phyloP scores from a whole-genome alignment of 352 stramenopile genomes.

The Pythium vanterpoolii region DNA sequence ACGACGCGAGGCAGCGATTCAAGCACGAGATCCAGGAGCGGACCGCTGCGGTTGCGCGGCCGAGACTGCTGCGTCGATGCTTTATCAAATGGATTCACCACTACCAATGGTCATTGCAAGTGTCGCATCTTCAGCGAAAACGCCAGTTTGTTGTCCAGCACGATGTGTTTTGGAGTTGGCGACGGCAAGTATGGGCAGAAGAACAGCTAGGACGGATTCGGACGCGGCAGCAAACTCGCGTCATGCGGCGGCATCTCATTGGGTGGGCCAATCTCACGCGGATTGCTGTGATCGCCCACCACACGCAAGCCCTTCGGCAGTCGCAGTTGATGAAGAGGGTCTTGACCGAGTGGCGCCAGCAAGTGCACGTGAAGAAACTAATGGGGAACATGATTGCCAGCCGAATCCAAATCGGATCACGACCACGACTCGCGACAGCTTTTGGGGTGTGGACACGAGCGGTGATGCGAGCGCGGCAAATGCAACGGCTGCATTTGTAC shows the following conservation, averaged over 20 bases:
- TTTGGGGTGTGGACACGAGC: slow-evolving; percentile 10
- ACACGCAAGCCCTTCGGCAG: slow-evolving; percentile 30
- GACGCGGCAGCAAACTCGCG: slow-evolving; percentile 22
- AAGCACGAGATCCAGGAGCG: slow-evolving; percentile 50
- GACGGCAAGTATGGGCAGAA: slow-evolving; percentile 44
- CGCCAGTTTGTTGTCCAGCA: slow-evolving; percentile 52
- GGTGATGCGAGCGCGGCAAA: neutral
- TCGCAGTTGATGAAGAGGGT: slow-evolving; percentile 22
- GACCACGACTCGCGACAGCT: neutral
- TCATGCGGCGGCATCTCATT: slow-evolving; percentile 31
- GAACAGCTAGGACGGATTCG: slow-evolving; percentile 37
- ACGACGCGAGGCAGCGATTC: slow-evolving; percentile 45
- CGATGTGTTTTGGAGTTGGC: slow-evolving; percentile 63
- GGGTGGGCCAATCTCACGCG: slow-evolving; percentile 62
- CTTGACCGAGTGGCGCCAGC: slow-evolving; percentile 39
- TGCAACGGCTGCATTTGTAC: slow-evolving; percentile 16
- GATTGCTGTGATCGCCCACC: slow-evolving; percentile 45
- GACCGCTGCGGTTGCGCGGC: slow-evolving; percentile 37
- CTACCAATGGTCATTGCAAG: slow-evolving; percentile 45
- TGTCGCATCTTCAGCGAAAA: slow-evolving; percentile 41
- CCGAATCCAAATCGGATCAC: neutral
- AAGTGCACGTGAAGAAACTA: slow-evolving; percentile 19
- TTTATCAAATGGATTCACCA: slow-evolving; percentile 61
- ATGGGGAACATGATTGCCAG: slow-evolving; percentile 2
- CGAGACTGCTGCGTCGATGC: slow-evolving; percentile 52